Evolutionary conservation across 768 basidiomycete species (phyloP).

Genomic region (Hirschioporus abietinus): DNA sequence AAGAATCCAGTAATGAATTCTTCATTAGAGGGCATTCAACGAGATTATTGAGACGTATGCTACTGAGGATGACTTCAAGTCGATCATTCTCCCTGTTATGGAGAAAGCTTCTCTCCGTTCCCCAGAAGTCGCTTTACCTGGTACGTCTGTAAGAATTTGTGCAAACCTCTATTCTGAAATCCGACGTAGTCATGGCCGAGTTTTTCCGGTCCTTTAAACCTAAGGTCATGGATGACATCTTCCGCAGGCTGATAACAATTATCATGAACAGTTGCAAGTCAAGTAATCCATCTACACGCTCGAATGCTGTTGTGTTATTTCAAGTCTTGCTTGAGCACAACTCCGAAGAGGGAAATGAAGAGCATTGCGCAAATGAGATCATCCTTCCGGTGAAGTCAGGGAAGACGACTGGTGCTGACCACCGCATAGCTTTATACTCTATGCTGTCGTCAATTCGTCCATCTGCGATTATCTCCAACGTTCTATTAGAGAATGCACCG

Average conservation of each 20-base stretch:
- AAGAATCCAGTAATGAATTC: slow-evolving; percentile 4
- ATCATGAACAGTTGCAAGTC: slow-evolving; percentile 71
- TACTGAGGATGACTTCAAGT: slow-evolving; percentile 43
- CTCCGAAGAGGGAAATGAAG: slow-evolving; percentile 32
- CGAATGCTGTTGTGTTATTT: slow-evolving; percentile 55
- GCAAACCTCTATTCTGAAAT: slow-evolving; percentile 8
- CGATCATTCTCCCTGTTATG: slow-evolving; percentile 58
- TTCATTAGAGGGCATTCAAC: slow-evolving; percentile 41
- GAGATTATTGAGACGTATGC: slow-evolving; percentile 59
- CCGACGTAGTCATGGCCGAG: slow-evolving; percentile 42
- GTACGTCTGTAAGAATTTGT: slow-evolving; percentile 33
- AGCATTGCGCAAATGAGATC: slow-evolving; percentile 55
- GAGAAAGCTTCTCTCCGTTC: slow-evolving; percentile 80
- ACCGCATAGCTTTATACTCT: slow-evolving; percentile 73
- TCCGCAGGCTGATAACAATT: slow-evolving; percentile 53
- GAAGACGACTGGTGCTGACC: slow-evolving; percentile 85
- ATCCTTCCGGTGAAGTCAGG: slow-evolving; percentile 71
- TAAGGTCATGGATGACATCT: slow-evolving; percentile 39
- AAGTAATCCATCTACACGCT: slow-evolving; percentile 54
- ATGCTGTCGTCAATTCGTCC: slow-evolving; percentile 61
- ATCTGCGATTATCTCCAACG: slow-evolving; percentile 42
- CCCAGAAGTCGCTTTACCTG: slow-evolving; percentile 68
- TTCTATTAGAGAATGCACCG: slow-evolving; percentile 36
- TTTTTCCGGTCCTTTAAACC: slow-evolving; percentile 54
- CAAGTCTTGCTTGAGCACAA: slow-evolving; percentile 33